Evolutionary conservation across 805 yeast species (phyloP), one percentile per base, ranked within the genome.

Genomic region (Brettanomyces custersianus): DNA sequence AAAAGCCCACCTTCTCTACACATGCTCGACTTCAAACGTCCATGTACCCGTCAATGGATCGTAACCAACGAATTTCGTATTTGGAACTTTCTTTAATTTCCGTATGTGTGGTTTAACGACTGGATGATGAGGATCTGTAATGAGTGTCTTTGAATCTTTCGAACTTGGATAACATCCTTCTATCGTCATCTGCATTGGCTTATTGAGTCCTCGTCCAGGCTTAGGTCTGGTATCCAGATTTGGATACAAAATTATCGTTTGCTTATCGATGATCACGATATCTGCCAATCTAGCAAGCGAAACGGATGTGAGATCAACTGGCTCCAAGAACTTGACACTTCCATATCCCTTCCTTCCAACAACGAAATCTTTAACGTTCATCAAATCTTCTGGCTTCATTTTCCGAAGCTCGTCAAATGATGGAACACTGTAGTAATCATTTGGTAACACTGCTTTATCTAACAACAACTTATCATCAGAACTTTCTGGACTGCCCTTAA

Each of bases 361-460:
- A 12, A 70, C 70, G 53, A 88, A 77, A 36, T 76, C 66, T 13
- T 66, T 48, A 18, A 92, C 80, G 5, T 69, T 49, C 37, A 80
- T 74, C 34, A 86, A 68, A 41, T 85, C 80, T 8, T 74, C 59
- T 26, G 83, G 63, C 0, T 85, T 56, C 68, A 73, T 66, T 13
- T 65, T 58, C 37, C 71, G 68, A 35, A 92, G 62, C 33, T 77
- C 77, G 4, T 76, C 71, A 26, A 80, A 51, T 3, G 86, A 65
- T 13, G 98, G 98, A 5, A 83, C 73, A 36, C 78, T 80, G 84
- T 92, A 92, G 60, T 88, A 92, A 5, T 88, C 95, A 33, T 81
- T 73, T 11, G 76, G 57, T 34, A 55, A 40, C 3, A 18, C n/a
- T n/a, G n/a, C n/a, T n/a, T n/a, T 34, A 10, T 18, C 23, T 29